Percentiles rank a stretch among this genome's conserved stretches.
phyloP scores from a whole-genome alignment of 371 early-diverging fungal genomes.

The Mortierella sp. region DNA sequence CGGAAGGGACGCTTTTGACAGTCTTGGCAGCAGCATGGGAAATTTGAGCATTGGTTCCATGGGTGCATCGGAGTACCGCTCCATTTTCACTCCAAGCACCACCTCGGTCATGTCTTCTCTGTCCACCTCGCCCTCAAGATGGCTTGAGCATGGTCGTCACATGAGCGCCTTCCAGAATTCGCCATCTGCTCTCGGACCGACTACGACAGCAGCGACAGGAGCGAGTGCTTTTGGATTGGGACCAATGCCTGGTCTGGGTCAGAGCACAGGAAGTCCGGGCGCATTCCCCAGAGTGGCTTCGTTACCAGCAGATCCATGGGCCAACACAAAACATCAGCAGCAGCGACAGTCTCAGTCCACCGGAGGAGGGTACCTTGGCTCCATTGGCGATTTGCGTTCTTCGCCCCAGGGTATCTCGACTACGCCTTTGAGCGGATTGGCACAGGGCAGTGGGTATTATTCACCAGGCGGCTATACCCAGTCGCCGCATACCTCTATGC shows the following conservation, averaged over 20 bases:
- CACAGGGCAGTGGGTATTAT: conserved; percentile 32
- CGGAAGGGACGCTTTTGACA: conserved; percentile 23
- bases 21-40: not conserved
- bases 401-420: conserved; percentile 16
- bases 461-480: conserved; percentile 28
- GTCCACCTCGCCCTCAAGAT: conserved; percentile 32
- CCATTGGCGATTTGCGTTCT: conserved; percentile 40
- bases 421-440: not conserved
- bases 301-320: conserved; percentile 41
- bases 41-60: conserved; percentile 8
- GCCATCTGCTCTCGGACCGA: conserved; percentile 4
- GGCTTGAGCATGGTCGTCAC: conserved; percentile 48
- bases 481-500: conserved; percentile 16
- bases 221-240: conserved; percentile 20
- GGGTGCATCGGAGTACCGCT: conserved; percentile 27
- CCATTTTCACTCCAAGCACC: conserved; percentile 24
- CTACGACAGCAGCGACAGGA: conserved; percentile 7
- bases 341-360: conserved; percentile 30
- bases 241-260: conserved; percentile 15
- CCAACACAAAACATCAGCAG: conserved; percentile 18
- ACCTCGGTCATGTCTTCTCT: conserved; percentile 18
- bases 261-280: conserved; percentile 9
- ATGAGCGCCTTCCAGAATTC: conserved; percentile 27
- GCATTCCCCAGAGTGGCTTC: conserved; percentile 24
- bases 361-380: conserved; percentile 17